These are phyloP conservation scores for Apiospora kogelbergensis DNA, from an alignment of 2,329 filamentous ascomycete species.

Conservation along the genomic window DNA sequence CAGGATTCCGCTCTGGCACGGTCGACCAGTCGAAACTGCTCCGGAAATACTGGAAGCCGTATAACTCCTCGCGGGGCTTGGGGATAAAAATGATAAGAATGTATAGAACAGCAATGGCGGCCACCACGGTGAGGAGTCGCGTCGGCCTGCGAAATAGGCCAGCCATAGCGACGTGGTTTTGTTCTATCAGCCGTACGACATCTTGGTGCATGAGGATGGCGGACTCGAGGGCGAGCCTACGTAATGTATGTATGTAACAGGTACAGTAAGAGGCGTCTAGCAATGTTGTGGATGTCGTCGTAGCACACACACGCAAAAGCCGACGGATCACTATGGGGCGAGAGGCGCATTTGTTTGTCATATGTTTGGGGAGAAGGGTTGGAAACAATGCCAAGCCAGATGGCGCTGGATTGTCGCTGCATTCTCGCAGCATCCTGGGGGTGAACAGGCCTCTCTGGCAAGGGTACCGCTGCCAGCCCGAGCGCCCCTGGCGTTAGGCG, in stretches of 20 bases:
- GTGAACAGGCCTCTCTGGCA: neutral
- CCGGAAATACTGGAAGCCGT: conserved; percentile 13
- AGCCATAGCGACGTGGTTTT: conserved; percentile 14
- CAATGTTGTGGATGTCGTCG: conserved; percentile 1
- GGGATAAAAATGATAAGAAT: conserved; percentile 16
- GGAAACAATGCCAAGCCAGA: conserved; percentile 1
- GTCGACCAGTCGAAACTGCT: conserved; percentile 17
- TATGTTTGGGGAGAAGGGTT: neutral
- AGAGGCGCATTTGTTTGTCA: neutral
- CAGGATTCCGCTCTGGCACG: conserved; percentile 12
- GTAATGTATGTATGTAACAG: conserved; percentile 1
- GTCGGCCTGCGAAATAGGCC: conserved; percentile 13
- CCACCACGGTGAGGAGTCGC: conserved; percentile 12
- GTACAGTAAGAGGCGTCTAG: conserved; percentile 1
- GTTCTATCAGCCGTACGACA: conserved; percentile 12
- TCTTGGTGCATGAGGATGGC: conserved; percentile 9
- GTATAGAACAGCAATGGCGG: conserved; percentile 13
- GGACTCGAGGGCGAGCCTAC: neutral
- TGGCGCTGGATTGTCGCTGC: neutral
- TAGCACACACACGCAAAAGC: neutral
- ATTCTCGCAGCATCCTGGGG: too few species aligned
- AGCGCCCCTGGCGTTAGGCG: neutral
- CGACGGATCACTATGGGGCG: conserved; percentile 3
- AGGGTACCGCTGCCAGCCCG: neutral
- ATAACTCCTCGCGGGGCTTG: conserved; percentile 7